Percentiles rank a stretch among this genome's conserved stretches.
These are phyloP conservation scores for Cladosporium velox DNA, from an alignment of 2,329 filamentous ascomycete genomes.

Conservation along the genomic window DNA sequence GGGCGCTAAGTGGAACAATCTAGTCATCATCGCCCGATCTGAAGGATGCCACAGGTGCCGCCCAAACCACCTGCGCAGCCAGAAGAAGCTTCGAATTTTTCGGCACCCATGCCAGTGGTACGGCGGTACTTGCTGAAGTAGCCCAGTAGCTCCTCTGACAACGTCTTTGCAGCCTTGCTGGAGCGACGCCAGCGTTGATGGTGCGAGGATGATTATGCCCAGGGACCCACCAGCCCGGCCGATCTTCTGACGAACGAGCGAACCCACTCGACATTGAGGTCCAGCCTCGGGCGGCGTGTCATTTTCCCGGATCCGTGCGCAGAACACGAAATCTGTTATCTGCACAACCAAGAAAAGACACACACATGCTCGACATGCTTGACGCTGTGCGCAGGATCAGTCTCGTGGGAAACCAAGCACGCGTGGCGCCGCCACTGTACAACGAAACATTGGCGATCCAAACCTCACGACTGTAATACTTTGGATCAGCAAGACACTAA, in stretches of 20 bases:
- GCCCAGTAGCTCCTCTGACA: background rate
- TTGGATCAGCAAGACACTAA: slow-evolving; percentile 5
- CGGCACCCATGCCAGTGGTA: slow-evolving; percentile 12
- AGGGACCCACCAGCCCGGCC: background rate
- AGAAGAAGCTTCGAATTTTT: slow-evolving; percentile 19
- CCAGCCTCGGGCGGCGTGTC: slow-evolving; percentile 9
- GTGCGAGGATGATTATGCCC: background rate
- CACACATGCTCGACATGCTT: background rate
- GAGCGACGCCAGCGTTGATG: background rate
- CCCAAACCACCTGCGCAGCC: background rate
- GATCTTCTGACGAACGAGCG: slow-evolving; percentile 3
- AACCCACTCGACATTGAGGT: background rate
- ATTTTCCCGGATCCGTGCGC: background rate
- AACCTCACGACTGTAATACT: background rate
- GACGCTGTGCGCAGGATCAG: background rate
- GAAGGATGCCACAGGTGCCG: slow-evolving; percentile 17
- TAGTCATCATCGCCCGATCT: slow-evolving; percentile 16
- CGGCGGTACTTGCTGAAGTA: slow-evolving; percentile 10
- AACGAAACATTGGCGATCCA: background rate
- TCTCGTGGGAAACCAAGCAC: background rate
- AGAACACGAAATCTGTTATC: background rate
- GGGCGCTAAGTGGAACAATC: background rate
- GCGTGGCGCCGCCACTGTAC: background rate
- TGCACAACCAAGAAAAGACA: background rate
- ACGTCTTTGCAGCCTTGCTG: background rate